These are phyloP conservation scores for Isabelozyma rhagii DNA, from an alignment of 805 yeast species.

Conservation along the genomic window DNA sequence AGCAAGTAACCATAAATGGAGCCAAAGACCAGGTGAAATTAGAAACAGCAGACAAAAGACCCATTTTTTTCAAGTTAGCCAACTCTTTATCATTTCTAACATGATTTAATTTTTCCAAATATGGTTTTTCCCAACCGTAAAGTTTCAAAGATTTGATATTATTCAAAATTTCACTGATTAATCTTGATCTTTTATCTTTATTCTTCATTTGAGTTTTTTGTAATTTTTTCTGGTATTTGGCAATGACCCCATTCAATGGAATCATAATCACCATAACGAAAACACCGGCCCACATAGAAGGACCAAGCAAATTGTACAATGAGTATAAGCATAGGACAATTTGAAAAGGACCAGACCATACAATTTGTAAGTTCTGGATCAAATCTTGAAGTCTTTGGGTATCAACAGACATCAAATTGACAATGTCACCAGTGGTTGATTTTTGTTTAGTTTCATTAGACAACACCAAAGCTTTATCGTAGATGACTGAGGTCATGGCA, in stretches of 20 bases:
- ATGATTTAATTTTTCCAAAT: conserved; percentile 63
- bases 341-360: conserved; percentile 95
- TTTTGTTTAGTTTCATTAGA: conserved; percentile 70
- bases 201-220: conserved; percentile 85
- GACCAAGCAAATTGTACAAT: conserved; percentile 70
- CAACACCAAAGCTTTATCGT: conserved; percentile 63
- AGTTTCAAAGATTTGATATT: conserved; percentile 90
- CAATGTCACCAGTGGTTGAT: conserved; percentile 88
- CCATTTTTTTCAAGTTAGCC: conserved; percentile 69
- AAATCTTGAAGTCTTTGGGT: conserved; percentile 84
- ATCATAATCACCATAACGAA: conserved; percentile 71
- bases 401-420: conserved; percentile 92
- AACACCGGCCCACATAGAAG: conserved; percentile 97
- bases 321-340: conserved; percentile 71
- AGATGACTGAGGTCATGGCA: conserved; percentile 62
- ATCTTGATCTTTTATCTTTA: conserved; percentile 89
- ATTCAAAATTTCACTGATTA: conserved; percentile 82
- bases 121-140: conserved; percentile 95
- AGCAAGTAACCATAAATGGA: conserved; percentile 85
- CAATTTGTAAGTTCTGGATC: conserved; percentile 69
- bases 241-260: conserved; percentile 72
- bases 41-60: conserved; percentile 65
- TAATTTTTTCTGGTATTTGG: conserved; percentile 62
- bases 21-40: conserved; percentile 79
- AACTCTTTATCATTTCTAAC: conserved; percentile 90